phyloP scores from a whole-genome alignment of 1,139 yeast species.

The Saccharomyces hybrid region DNA sequence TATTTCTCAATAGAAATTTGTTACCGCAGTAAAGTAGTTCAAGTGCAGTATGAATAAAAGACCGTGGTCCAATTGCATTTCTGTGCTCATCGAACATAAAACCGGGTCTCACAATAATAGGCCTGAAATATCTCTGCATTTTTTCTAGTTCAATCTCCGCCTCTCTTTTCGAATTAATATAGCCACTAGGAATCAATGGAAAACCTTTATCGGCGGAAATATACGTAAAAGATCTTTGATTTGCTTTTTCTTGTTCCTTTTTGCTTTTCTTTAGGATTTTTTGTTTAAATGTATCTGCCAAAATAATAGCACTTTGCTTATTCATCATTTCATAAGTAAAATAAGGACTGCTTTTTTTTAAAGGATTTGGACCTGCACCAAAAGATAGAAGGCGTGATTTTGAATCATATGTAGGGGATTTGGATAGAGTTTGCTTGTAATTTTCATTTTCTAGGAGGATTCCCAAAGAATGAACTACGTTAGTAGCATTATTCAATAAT shows the following conservation, averaged over 20 bases:
- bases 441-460: conserved; percentile 57
- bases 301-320: conserved; percentile 57
- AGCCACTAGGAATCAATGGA: conserved; percentile 61
- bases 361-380: conserved; percentile 37
- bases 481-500: conserved; percentile 43
- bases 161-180: conserved; percentile 65
- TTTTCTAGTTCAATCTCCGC: conserved; percentile 55
- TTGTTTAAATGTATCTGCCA: conserved; percentile 50
- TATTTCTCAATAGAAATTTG: conserved; percentile 31
- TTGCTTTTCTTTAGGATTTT: conserved; percentile 4
- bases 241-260: neutral
- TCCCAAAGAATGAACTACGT: conserved; percentile 84
- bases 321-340: conserved; percentile 57
- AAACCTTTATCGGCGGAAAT: conserved; percentile 72
- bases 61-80: conserved; percentile 31
- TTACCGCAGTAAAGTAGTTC: conserved; percentile 41
- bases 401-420: neutral
- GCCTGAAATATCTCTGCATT: conserved; percentile 39
- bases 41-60: conserved; percentile 31
- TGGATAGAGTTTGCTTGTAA: conserved; percentile 43
- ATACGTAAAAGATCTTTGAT: conserved; percentile 53
- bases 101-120: conserved; percentile 70
- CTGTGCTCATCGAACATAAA: conserved; percentile 61
- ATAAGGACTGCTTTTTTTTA: conserved; percentile 39
- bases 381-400: neutral